Evolutionary conservation across 2,329 filamentous ascomycete species (phyloP).

Genomic region (Fusarium oligoseptatum): DNA sequence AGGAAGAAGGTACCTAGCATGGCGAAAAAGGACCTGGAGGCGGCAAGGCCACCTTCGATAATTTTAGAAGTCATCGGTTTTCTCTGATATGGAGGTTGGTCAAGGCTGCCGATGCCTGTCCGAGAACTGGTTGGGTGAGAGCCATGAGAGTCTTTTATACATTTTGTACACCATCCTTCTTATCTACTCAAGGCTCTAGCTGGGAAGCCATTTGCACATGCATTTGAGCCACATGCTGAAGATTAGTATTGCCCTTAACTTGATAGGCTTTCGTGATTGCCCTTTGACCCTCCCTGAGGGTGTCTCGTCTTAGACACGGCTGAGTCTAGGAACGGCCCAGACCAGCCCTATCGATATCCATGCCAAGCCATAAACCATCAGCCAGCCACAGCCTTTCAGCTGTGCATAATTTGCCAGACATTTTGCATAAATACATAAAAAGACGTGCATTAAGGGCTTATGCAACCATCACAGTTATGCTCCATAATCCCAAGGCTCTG

Average conservation of each 20-base stretch:
- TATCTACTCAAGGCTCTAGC: background rate
- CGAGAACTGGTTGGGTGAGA: background rate
- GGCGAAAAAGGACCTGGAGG: background rate
- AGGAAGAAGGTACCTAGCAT: slow-evolving; percentile 1
- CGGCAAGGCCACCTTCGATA: background rate
- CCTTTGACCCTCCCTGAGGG: background rate
- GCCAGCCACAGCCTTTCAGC: background rate
- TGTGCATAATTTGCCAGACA: no score
- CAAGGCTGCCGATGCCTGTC: background rate
- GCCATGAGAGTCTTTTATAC: background rate
- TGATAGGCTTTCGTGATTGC: background rate
- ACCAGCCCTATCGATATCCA: background rate
- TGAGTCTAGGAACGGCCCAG: background rate
- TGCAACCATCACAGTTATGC: background rate
- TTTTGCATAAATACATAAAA: background rate
- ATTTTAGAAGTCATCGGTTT: slow-evolving; percentile 6
- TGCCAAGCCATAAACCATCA: background rate
- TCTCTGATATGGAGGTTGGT: background rate
- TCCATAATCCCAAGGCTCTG: background rate
- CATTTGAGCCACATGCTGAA: background rate
- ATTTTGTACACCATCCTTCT: background rate
- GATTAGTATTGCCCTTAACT: background rate
- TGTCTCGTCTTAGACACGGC: background rate
- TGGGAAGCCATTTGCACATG: background rate
- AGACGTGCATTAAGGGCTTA: background rate